phyloP scores from a whole-genome alignment of 352 stramenopile genomes.

The Aphanomyces cochlioides region DNA sequence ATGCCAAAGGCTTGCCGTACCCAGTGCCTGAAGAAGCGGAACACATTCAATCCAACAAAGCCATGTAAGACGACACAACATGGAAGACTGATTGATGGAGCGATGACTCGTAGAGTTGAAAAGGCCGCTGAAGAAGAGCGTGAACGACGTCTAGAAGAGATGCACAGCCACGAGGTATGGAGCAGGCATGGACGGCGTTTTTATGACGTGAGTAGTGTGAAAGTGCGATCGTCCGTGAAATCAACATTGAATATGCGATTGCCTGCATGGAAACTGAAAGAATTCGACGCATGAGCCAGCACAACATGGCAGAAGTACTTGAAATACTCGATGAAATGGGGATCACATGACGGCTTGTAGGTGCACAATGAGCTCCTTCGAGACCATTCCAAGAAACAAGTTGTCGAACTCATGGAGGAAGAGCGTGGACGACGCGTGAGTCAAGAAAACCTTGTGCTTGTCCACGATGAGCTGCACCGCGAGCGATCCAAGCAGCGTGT shows the following conservation, averaged over 20 bases:
- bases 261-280: conserved; percentile 56
- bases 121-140: conserved; percentile 55
- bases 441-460: background rate
- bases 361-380: conserved; percentile 24
- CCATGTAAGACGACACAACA: background rate
- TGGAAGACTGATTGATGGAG: background rate
- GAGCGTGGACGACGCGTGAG: conserved; percentile 27
- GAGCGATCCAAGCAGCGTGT: conserved; percentile 17
- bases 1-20: conserved; percentile 1
- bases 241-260: conserved; percentile 68
- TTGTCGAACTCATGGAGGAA: conserved; percentile 16
- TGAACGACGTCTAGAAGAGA: conserved; percentile 49
- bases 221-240: conserved; percentile 60
- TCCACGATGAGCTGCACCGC: conserved; percentile 18
- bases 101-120: conserved; percentile 38
- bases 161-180: conserved; percentile 43
- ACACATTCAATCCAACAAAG: conserved; percentile 3
- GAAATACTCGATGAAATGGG: background rate
- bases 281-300: conserved; percentile 56
- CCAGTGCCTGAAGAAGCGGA: conserved; percentile 9
- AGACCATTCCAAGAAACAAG: conserved; percentile 23
- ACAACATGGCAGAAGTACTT: conserved; percentile 44
- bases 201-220: conserved; percentile 38
- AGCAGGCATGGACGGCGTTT: background rate
- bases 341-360: background rate